Base-by-base conservation (phyloP, 2,329 filamentous ascomycete genomes). In the Arthroderma uncinatum region DNA sequence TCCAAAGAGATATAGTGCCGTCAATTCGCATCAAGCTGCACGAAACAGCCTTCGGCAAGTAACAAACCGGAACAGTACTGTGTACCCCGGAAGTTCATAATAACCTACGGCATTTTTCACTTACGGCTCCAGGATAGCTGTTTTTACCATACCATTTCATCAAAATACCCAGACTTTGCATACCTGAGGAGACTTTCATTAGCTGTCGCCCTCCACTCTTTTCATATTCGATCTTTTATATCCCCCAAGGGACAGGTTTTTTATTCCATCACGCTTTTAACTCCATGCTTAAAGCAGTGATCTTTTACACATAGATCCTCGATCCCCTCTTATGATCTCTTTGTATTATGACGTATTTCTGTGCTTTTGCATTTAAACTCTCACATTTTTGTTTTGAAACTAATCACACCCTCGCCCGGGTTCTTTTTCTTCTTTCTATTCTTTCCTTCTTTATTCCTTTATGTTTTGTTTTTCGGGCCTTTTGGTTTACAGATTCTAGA, bases 11-110 rank as follows among this genome's bases (percentile, higher is more conserved):
- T 48, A 48, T 12, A 48, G 44, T 16, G 44, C 44, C 14, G 21
- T 48, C 21, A 48, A 48, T 5, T 25, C 21, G 28, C 44, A 48
- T 28, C 44, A 48, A 16, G 10, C n/a, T 28, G 21, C 21, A 48
- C 44, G 44, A 48, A 48, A 48, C 25, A 48, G 44, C n/a, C 44
- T 48, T 21, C 19, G 21, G 44, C 44, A 48, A 48, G 10, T 48
- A n/a, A 48, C 44, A n/a, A 48, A 25, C 14, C 44, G 23, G 16
- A 48, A 25, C n/a, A 42, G 5, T 21, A 19, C 39, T 42, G 16
- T 21, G 19, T 42, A 42, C 19, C 39, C 39, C 5, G 39, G n/a
- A 21, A 42, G 19, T 19, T 42, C 39, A 19, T 19, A 42, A 42
- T 23, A 42, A 42, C 39, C n/a, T 10, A 6, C n/a, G 23, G 8